Percentiles rank a stretch among this genome's conserved stretches.
These are phyloP conservation scores for Mortierella sp. DNA, from an alignment of 371 early-diverging fungal species.

Conservation along the genomic window DNA sequence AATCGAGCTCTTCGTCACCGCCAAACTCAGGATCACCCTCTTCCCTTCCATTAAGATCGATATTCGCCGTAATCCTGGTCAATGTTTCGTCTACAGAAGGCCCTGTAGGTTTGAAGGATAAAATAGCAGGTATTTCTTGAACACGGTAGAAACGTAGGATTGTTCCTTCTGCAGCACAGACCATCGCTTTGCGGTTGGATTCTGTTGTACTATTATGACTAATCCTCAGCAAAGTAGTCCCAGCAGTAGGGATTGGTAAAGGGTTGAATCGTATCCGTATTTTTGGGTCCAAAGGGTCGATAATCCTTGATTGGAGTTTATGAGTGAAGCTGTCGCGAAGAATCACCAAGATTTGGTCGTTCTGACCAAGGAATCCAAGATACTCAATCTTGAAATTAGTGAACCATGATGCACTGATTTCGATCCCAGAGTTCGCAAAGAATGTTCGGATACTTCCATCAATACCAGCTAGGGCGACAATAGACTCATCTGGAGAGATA, in stretches of 20 bases:
- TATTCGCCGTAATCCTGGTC: no score
- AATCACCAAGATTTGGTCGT: conserved; percentile 35
- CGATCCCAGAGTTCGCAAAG: conserved; percentile 40
- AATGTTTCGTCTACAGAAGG: neutral
- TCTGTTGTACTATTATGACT: neutral
- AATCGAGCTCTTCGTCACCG: no score
- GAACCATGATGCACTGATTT: conserved; percentile 30
- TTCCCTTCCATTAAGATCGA: no score
- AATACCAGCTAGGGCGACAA: conserved; percentile 35
- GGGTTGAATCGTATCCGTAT: conserved; percentile 17
- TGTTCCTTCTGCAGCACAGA: conserved; percentile 26
- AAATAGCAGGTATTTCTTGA: conserved; percentile 20
- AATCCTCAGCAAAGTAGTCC: neutral
- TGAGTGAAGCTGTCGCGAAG: conserved; percentile 23
- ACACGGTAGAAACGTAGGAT: neutral
- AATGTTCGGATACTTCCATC: conserved; percentile 43
- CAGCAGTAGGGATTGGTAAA: conserved; percentile 39
- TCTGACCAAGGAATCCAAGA: conserved; percentile 27
- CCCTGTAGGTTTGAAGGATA: neutral
- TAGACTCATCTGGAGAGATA: conserved; percentile 27
- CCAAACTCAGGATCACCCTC: conserved; percentile 17
- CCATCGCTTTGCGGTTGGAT: conserved; percentile 17
- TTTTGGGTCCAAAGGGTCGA: conserved; percentile 39
- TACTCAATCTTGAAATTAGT: conserved; percentile 40
- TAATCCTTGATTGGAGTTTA: conserved; percentile 23